Conservation (phyloP, 768 basidiomycete species). For the Kockovaella imperatae region DNA sequence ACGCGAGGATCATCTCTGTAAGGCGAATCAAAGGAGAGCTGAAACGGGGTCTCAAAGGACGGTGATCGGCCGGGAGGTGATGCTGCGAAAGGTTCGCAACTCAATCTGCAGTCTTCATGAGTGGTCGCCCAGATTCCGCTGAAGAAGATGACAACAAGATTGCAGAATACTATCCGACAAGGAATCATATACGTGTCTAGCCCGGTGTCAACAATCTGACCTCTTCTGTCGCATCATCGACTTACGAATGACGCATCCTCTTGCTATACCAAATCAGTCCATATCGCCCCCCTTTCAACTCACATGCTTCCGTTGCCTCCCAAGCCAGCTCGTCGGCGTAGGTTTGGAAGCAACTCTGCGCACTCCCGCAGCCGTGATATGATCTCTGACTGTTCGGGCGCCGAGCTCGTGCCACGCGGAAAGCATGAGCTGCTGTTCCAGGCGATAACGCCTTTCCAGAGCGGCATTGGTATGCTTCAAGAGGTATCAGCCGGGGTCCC, state of each 20-base stretch:
- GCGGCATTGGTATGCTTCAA: constrained; percentile 53
- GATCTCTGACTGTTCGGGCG: constrained; percentile 57
- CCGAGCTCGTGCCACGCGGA: constrained; percentile 65
- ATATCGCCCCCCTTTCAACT: constrained; percentile 12
- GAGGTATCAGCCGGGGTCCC: background rate
- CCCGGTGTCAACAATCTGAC: too few relatives aligned
- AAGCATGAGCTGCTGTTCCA: constrained; percentile 76
- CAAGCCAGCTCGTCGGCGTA: constrained; percentile 63
- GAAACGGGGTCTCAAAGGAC: too few relatives aligned
- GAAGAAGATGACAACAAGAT: too few relatives aligned
- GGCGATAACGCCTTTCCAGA: constrained; percentile 55
- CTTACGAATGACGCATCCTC: constrained; percentile 23
- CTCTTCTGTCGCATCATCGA: too few relatives aligned
- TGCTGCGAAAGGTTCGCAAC: too few relatives aligned
- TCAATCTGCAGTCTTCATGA: too few relatives aligned
- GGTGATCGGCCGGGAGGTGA: too few relatives aligned
- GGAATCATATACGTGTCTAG: too few relatives aligned
- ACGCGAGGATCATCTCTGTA: too few relatives aligned
- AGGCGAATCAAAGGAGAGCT: too few relatives aligned
- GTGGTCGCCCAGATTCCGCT: too few relatives aligned
- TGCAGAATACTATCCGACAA: too few relatives aligned
- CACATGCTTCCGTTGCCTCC: constrained; percentile 57
- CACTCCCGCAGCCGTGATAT: constrained; percentile 50
- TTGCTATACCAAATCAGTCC: constrained; percentile 4
- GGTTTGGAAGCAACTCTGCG: constrained; percentile 47